These are phyloP conservation scores for Amphicarpaea edgeworthii DNA, from an alignment of 306 rosid genomes.

Conservation along the genomic window DNA sequence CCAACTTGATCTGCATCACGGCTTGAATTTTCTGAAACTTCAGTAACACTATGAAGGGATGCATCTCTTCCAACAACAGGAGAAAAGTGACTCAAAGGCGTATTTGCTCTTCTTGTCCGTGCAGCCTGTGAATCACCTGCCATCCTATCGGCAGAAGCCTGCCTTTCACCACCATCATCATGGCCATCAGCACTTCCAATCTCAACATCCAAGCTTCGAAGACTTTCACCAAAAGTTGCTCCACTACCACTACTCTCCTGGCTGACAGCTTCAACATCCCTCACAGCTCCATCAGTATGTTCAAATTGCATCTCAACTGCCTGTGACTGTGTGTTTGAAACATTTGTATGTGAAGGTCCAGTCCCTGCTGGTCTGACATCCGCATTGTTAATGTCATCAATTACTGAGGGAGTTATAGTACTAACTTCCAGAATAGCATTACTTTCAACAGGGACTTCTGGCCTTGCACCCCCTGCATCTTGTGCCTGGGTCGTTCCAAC, in stretches of 20 bases:
- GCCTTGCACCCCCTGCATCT: conserved; percentile 63
- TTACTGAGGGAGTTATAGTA: conserved; percentile 46
- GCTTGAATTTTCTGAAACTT: conserved; percentile 94
- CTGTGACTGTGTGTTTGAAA: conserved; percentile 59
- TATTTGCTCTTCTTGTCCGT: conserved; percentile 80
- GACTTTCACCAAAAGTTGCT: conserved; percentile 98
- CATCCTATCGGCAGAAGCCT: conserved; percentile 76
- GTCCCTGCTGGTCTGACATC: conserved; percentile 63
- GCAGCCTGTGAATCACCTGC: conserved; percentile 77
- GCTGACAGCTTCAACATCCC: conserved; percentile 98
- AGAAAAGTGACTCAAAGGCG: conserved; percentile 62
- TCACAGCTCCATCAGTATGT: conserved; percentile 74
- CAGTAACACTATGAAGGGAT: conserved; percentile 94
- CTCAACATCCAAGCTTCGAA: conserved; percentile 97
- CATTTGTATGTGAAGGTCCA: conserved; percentile 63
- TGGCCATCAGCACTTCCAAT: conserved; percentile 99
- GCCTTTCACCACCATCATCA: conserved; percentile 95
- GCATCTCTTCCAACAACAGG: conserved; percentile 77
- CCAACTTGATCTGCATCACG: conserved; percentile 91
- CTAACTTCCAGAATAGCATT: conserved; percentile 59
- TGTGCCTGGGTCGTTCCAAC: conserved; percentile 61
- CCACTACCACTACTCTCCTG: conserved; percentile 99
- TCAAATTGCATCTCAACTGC: conserved; percentile 90
- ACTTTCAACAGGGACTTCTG: conserved; percentile 63
- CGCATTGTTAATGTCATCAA: conserved; percentile 50